Conservation (phyloP, 2,329 filamentous ascomycete species). For the Zarea fungicola region DNA sequence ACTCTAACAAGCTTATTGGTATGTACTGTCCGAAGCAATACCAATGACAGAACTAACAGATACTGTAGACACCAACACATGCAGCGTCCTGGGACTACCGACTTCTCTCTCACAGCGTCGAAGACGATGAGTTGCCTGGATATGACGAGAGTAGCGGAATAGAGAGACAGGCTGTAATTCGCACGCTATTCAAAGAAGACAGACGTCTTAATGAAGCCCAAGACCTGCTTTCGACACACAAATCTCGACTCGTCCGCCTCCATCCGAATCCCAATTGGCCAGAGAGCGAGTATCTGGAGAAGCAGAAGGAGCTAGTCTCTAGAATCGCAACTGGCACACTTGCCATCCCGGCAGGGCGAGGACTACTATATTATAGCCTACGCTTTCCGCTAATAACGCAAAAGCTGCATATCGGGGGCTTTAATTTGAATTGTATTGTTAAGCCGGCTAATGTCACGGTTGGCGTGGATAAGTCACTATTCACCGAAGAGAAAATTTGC, state of each 20-base stretch:
- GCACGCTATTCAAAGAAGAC: slow-evolving; percentile 86
- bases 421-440: slow-evolving; percentile 87
- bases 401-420: slow-evolving; percentile 82
- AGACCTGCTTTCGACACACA: slow-evolving; percentile 77
- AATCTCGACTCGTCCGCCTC: slow-evolving; percentile 72
- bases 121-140: slow-evolving; percentile 53
- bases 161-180: slow-evolving; percentile 76
- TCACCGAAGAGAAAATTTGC: slow-evolving; percentile 93
- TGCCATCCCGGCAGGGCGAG: slow-evolving; percentile 81
- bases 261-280: slow-evolving; percentile 70
- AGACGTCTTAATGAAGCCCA: slow-evolving; percentile 82
- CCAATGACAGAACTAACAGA: not conserved
- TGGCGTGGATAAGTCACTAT: slow-evolving; percentile 80
- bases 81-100: slow-evolving; percentile 68
- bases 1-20: slow-evolving; percentile 38
- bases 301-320: slow-evolving; percentile 85
- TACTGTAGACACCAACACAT: slow-evolving; percentile 52
- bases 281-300: slow-evolving; percentile 83
- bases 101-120: slow-evolving; percentile 64
- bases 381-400: slow-evolving; percentile 87
- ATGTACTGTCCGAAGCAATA: slow-evolving; percentile 20
- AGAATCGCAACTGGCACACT: slow-evolving; percentile 82
- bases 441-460: slow-evolving; percentile 89
- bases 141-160: slow-evolving; percentile 78
- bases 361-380: slow-evolving; percentile 81